Evolutionary conservation across 2,329 filamentous ascomycete genomes (phyloP).

Genomic region (Corinectria fuckeliana): DNA sequence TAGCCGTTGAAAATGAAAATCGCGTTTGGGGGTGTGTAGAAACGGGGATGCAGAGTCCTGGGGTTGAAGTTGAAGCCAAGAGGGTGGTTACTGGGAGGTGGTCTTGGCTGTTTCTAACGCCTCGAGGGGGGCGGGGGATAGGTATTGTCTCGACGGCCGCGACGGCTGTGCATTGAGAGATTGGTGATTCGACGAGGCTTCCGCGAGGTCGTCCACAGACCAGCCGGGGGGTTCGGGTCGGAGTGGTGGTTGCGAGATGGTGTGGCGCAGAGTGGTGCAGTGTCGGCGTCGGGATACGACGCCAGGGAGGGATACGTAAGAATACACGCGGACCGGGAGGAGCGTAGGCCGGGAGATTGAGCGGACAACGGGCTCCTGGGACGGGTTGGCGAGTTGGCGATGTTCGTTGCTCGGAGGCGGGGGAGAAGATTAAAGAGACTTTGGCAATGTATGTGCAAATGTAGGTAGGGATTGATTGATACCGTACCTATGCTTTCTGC

Average conservation of each 20-base stretch:
- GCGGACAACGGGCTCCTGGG: constrained; percentile 12
- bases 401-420: constrained; percentile 1
- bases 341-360: constrained; percentile 9
- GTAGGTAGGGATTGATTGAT: constrained; percentile 12
- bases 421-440: not conserved
- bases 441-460: not conserved
- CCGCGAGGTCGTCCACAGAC: not conserved
- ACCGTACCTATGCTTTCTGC: constrained; percentile 19
- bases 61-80: not conserved
- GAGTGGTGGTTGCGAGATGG: not conserved
- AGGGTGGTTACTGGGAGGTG: not conserved
- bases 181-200: not conserved
- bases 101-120: constrained; percentile 39
- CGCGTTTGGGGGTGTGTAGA: not conserved
- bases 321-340: constrained; percentile 17
- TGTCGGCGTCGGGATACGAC: constrained; percentile 20
- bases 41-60: not conserved
- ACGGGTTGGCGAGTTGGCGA: not conserved
- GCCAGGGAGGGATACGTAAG: constrained; percentile 18
- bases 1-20: not conserved
- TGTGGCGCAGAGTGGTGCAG: not conserved
- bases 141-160: constrained; percentile 26
- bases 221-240: not conserved
- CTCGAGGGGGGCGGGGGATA: constrained; percentile 29
- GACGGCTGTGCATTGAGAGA: constrained; percentile 30